Evolutionary conservation across 2,329 filamentous ascomycete species (phyloP), one percentile per base, ranked within the genome.

Genomic region (Apiospora pterosperma): DNA sequence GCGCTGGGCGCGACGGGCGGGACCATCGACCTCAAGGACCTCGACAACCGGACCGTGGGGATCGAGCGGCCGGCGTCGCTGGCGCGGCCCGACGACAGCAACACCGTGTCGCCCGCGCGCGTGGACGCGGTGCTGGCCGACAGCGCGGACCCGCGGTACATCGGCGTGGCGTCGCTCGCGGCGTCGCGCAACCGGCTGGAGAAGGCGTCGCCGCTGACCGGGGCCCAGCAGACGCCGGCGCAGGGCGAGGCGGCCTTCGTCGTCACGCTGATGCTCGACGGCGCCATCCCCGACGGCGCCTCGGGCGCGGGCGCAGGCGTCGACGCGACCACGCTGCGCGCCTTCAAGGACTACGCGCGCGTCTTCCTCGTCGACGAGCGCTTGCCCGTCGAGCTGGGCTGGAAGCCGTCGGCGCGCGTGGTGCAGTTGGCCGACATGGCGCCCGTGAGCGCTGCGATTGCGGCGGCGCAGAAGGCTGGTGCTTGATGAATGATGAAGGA

Each of bases 211-310:
- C 59, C 59, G 36, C 14, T 61, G 14, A 61, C 59, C 36, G 36
- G 28, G 36, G 59, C 59, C 11, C 59, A 61, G 59, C 36, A 61
- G 59, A 34, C 36, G 36, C 59, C 59, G 8, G 59, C 59, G 23
- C 59, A 31, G 16, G 59, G 59, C 59, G 59, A 61, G 59, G 59
- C 59, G 36, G 59, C 36, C 36, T 61, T 61, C 36, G 12, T 61
- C 36, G 16, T 61, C 23, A 41, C 36, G 21, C 36, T 61, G 14
- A 31, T 61, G 59, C 36, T 61, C 36, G 59, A 61, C 59, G 59
- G 59, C 36, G 39, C 7, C 36, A 36, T 61, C 7, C 59, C 59
- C 36, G 59, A 60, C 31, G 6, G 36, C 59, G 3, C 16, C 16
- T 25, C 48, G 25, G 48, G 34, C 28, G 23, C 36, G 36, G 23